Percentiles rank a stretch among this genome's conserved stretches.
Conservation (phyloP, 768 basidiomycete species). For the Ramaria sp. region DNA sequence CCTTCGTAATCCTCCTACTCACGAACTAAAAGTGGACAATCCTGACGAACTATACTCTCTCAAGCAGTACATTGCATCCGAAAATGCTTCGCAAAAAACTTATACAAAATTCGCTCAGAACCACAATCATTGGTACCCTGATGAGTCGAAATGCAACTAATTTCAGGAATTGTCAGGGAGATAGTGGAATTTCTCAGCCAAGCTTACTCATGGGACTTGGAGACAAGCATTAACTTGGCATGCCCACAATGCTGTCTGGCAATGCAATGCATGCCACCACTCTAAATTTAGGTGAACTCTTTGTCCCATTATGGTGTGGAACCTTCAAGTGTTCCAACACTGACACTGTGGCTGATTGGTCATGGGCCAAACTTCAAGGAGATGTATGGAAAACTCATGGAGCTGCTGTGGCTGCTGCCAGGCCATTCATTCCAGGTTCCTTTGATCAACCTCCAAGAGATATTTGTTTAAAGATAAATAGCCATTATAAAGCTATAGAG, state of each 20-base stretch:
- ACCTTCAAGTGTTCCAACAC: constrained; percentile 26
- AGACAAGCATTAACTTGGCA: too few relatives aligned
- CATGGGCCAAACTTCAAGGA: constrained; percentile 20
- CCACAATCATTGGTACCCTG: too few relatives aligned
- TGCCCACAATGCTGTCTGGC: constrained; percentile 10
- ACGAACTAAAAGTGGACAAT: too few relatives aligned
- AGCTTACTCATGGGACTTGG: too few relatives aligned
- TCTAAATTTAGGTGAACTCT: constrained; percentile 29
- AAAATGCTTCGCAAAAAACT: too few relatives aligned
- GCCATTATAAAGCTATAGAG: constrained; percentile 18
- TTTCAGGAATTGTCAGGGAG: too few relatives aligned
- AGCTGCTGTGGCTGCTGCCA: neutral
- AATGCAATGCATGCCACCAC: constrained; percentile 30
- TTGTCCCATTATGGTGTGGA: constrained; percentile 23
- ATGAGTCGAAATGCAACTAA: too few relatives aligned
- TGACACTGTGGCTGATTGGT: constrained; percentile 21
- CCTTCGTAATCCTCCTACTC: too few relatives aligned
- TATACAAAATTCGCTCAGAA: too few relatives aligned
- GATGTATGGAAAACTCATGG: constrained; percentile 28
- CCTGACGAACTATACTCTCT: too few relatives aligned
- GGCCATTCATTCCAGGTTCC: constrained; percentile 26
- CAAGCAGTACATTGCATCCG: too few relatives aligned
- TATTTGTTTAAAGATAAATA: constrained; percentile 27
- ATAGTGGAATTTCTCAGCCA: too few relatives aligned
- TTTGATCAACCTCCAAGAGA: constrained; percentile 33